These are phyloP conservation scores for Phialophora chinensis DNA, from an alignment of 2,329 filamentous ascomycete genomes.

Conservation along the genomic window DNA sequence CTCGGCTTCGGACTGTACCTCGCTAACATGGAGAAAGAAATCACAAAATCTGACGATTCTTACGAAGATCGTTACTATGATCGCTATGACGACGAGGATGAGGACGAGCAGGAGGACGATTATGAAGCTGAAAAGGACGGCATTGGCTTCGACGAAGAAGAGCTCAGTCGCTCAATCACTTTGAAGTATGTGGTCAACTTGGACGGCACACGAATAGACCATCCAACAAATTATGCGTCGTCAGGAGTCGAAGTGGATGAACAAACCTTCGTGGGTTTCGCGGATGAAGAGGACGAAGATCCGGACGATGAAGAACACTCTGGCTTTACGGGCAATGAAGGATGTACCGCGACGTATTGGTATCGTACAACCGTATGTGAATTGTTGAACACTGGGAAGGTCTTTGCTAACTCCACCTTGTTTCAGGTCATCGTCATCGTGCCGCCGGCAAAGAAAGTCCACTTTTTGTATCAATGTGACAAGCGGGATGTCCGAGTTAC, in stretches of 20 bases:
- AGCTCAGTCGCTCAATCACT: neutral
- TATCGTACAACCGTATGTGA: conserved; percentile 39
- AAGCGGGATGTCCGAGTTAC: neutral
- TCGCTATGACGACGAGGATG: conserved; percentile 3
- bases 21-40: conserved; percentile 38
- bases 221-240: neutral
- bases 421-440: conserved; percentile 25
- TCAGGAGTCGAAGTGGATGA: conserved; percentile 2
- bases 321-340: conserved; percentile 42
- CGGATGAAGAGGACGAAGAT: conserved; percentile 8
- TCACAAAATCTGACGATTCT: conserved; percentile 37
- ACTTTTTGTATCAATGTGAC: conserved; percentile 18
- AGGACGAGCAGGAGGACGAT: too few relatives aligned
- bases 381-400: neutral
- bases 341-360: conserved; percentile 38
- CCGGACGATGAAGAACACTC: conserved; percentile 23
- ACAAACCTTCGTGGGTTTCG: conserved; percentile 16
- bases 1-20: conserved; percentile 39
- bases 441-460: conserved; percentile 7
- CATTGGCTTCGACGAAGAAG: neutral
- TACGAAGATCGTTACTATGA: conserved; percentile 16
- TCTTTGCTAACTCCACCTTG: neutral
- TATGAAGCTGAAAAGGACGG: too few relatives aligned
- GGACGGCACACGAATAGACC: conserved; percentile 20
- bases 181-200: conserved; percentile 19